Evolutionary conservation across 2,329 filamentous ascomycete genomes (phyloP), one percentile per base, ranked within the genome.

Genomic region (Sporothrix humicola): DNA sequence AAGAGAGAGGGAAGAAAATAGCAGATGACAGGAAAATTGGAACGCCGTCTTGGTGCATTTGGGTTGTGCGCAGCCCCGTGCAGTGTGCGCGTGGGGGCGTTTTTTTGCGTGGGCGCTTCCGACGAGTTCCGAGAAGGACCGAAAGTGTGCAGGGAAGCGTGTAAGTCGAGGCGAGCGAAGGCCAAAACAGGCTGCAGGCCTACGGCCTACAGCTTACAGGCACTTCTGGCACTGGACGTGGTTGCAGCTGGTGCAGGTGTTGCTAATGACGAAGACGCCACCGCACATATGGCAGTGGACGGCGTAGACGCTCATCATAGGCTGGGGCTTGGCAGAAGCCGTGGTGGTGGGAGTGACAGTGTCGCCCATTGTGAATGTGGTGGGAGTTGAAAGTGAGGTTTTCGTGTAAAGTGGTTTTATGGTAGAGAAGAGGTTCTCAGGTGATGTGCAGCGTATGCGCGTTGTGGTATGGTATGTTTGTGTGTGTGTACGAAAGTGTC

Each of bases 201-300:
- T 52, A 7, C 17, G 9, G 52, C n/a, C 5, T 17, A 59, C 37
- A 37, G 9, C 48, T 65, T 66, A 83, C 71, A 81, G 79, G 80
- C 86, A 88, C 74, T 84, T 79, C 74, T 76, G 78, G 84, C 86
- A 88, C 78, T 87, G 84, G 76, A 82, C 80, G 82, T 88, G 86
- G 70, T 82, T 81, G 79, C 86, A 88, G 78, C 82, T 81, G 75
- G 80, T 82, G 83, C 86, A 88, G 71, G 82, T 84, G 79, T 81
- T 86, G 84, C 85, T 87, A 82, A 88, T 88, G 82, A 87, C 86
- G 77, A 88, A 86, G 81, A 87, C 85, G 81, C 83, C 81, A 77
- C 84, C 84, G 82, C 86, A 88, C 78, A 86, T 80, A 84, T 86
- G 87, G 84, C 86, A 88, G 81, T 86, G 86, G 77, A 85, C 84